Evolutionary conservation across 106 monocot genomes (phyloP).

Genomic region (Dioscorea dumetorum): DNA sequence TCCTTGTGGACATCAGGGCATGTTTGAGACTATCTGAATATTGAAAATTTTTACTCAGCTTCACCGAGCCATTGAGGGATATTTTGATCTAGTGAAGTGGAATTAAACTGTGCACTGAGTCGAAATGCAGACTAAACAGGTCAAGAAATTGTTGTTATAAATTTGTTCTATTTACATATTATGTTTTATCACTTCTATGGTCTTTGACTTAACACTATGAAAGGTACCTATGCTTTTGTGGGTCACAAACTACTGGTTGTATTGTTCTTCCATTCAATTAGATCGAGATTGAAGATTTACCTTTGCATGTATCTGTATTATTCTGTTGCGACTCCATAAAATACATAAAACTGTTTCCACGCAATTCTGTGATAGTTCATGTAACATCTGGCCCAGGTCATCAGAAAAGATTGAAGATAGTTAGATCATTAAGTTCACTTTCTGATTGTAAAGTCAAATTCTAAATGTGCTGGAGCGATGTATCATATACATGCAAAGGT

Average conservation of each 20-base stretch:
- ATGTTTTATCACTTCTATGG: neutral
- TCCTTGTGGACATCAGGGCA: neutral
- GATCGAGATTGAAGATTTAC: too few species aligned
- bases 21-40: neutral
- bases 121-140: constrained; percentile 18
- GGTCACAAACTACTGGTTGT: neutral
- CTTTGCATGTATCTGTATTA: too few species aligned
- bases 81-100: neutral
- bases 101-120: neutral
- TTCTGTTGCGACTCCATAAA: too few species aligned
- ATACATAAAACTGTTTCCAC: too few species aligned
- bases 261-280: too few species aligned
- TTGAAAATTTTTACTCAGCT: neutral
- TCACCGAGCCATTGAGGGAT: neutral
- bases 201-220: neutral
- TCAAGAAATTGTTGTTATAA: neutral
- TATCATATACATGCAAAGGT: neutral
- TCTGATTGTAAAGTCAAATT: too few species aligned
- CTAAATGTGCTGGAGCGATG: neutral
- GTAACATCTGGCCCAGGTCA: too few species aligned
- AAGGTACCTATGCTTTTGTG: neutral
- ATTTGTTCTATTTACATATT: neutral
- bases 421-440: too few species aligned
- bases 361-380: too few species aligned
- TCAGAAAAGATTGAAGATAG: too few species aligned